Conservation (phyloP, 177 flowering plant genomes). For the Vitis hybrid region DNA sequence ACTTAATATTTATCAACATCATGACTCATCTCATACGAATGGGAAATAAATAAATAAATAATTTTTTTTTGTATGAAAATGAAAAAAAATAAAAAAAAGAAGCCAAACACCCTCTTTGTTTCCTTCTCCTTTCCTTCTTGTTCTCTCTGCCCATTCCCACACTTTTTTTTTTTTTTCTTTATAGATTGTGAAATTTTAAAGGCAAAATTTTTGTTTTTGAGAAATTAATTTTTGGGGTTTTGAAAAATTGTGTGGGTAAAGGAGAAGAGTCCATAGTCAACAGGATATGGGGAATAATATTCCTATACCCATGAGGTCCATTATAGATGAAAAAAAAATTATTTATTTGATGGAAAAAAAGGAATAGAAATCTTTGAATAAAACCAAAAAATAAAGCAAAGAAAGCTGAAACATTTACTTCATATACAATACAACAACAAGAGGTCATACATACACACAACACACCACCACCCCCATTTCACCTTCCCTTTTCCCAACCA, state of each 20-base stretch:
- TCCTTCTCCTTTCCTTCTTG: conserved; percentile 16
- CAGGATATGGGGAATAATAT: conserved; percentile 29
- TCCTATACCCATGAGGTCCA: conserved; percentile 12
- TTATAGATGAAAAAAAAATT: neutral
- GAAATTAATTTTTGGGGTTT: conserved; percentile 5
- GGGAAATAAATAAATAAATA: neutral
- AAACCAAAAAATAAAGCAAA: conserved; percentile 19
- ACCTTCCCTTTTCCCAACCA: conserved; percentile 46
- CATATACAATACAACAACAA: conserved; percentile 43
- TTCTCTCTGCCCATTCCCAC: conserved; percentile 4
- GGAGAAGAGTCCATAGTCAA: conserved; percentile 48
- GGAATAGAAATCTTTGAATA: conserved; percentile 15
- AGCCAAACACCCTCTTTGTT: conserved; percentile 22
- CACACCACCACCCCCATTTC: conserved; percentile 30
- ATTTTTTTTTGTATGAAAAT: neutral
- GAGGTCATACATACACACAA: conserved; percentile 47
- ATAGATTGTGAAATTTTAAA: no score
- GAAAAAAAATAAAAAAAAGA: conserved; percentile 4
- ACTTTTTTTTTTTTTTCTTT: neutral
- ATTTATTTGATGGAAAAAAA: neutral
- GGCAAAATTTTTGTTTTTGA: no score
- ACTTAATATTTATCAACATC: conserved; percentile 22
- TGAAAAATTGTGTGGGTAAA: conserved; percentile 7
- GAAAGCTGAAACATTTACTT: conserved; percentile 63
- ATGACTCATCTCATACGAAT: conserved; percentile 20